These are phyloP conservation scores for Coccomyxa sp. DNA, from an alignment of 139 green algal genomes.

Conservation along the genomic window DNA sequence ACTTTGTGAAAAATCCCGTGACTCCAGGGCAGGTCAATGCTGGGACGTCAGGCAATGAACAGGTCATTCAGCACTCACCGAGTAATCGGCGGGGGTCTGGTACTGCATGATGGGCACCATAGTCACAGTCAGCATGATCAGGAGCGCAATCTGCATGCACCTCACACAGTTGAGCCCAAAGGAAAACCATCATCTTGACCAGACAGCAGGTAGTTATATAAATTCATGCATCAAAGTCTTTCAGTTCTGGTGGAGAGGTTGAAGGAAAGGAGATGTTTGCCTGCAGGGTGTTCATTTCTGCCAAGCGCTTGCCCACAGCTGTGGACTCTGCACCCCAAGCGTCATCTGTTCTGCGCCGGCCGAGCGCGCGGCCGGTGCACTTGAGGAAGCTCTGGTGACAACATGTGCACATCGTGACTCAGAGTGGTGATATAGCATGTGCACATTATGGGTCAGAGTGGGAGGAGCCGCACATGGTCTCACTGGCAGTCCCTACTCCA, in stretches of 20 bases:
- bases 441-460: too few species aligned
- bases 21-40: too few species aligned
- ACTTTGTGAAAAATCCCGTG: too few species aligned
- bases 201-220: too few species aligned
- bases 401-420: too few species aligned
- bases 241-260: background rate
- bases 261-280: background rate
- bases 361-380: background rate
- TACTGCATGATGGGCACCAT: constrained; percentile 14
- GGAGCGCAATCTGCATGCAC: constrained; percentile 17
- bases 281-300: constrained; percentile 3
- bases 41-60: too few species aligned
- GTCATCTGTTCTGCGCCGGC: background rate
- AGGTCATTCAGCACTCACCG: background rate
- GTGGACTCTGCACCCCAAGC: background rate
- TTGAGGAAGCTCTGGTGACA: too few species aligned
- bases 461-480: too few species aligned
- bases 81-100: background rate
- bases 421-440: too few species aligned
- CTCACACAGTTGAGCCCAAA: background rate
- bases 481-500: too few species aligned
- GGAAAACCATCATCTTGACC: background rate
- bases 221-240: background rate
- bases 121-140: constrained; percentile 29
- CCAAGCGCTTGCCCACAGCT: background rate